Base-by-base conservation (phyloP, 2,329 filamentous ascomycete species). In the Fusarium vanettenii region DNA sequence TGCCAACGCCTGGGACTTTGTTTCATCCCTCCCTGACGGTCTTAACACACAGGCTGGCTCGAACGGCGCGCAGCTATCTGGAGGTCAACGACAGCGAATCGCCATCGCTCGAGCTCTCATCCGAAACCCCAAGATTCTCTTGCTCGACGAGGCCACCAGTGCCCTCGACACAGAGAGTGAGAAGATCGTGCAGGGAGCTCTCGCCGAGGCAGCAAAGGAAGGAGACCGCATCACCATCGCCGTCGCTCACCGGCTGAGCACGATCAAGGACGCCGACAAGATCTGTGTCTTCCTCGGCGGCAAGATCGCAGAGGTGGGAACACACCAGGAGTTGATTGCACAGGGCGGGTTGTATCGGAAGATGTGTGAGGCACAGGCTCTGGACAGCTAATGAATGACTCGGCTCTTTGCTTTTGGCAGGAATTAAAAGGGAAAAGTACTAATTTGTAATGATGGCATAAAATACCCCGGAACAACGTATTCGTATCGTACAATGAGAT, bases 191-290 rank as follows among this genome's bases (percentile, higher is more conserved):
- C 98, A 98, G 82, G 91, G 93, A 74, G 96, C 95, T 2, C 87
- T 98, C 6, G 90, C 90, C 3, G 91, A 90, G 77, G 91, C 91
- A 43, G 88, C 98, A 27, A 91, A 98, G 48, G 88, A 90, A 73
- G 94, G 94, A 37, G 93, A 78, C 48, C 76, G 77, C 16, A 78
- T 78, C 43, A 79, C 77, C 6, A 69, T 79, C 50, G 77, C 77
- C 92, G 98, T 98, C 78, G 96, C 95, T 1, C 95, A 98, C 84
- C 91, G 96, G 48, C 88, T 98, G 6, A 97, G 93, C 6, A 98
- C 95, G 0, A 97, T 98, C 83, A 97, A 98, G 83, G 86, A 91
- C 64, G 89, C 89, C 0, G 88, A 92, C 77, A 80, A 86, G 6
- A 92, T 92, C 27, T 91, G 89, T 71, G 90, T 92, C 0, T 91